Evolutionary conservation across 495 filamentous ascomycete species (phyloP).

Genomic region (Trichoderma asperelloides): DNA sequence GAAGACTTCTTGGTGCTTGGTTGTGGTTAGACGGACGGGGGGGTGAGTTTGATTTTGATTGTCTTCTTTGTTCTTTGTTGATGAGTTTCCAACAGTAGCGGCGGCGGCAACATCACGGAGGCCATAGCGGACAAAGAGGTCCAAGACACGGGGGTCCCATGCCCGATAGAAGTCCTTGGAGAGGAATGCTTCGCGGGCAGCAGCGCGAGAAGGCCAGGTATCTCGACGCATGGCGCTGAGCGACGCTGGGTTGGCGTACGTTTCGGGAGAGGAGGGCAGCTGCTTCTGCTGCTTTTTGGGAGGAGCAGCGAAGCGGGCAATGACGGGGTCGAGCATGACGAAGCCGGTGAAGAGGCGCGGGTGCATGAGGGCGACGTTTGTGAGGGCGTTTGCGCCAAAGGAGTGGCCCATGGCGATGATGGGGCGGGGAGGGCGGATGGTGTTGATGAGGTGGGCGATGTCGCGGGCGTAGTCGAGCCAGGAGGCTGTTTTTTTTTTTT

Average conservation of each 20-base stretch:
- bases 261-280: not conserved
- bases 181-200: conserved; percentile 51
- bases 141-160: conserved; percentile 68
- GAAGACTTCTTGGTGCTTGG: conserved; percentile 54
- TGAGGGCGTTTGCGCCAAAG: conserved; percentile 67
- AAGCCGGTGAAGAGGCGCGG: conserved; percentile 60
- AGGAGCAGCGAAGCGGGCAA: conserved; percentile 32
- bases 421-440: conserved; percentile 69
- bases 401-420: conserved; percentile 88
- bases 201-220: conserved; percentile 57
- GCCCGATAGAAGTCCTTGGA: conserved; percentile 55
- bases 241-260: not conserved
- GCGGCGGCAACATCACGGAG: conserved; percentile 36
- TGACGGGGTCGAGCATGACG: conserved; percentile 31
- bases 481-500: conserved; percentile 38
- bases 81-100: too few species aligned
- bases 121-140: conserved; percentile 55
- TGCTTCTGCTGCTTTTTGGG: too few species aligned
- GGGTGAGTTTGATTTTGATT: too few species aligned
- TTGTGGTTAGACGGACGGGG: conserved; percentile 48
- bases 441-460: conserved; percentile 78
- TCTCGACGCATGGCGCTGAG: conserved; percentile 52
- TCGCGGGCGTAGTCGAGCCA: conserved; percentile 88
- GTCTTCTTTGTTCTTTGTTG: conserved; percentile 11
- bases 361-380: conserved; percentile 59